phyloP scores from a whole-genome alignment of 192 early-diverging fungal species.

The Ambispora gerdemannii region DNA sequence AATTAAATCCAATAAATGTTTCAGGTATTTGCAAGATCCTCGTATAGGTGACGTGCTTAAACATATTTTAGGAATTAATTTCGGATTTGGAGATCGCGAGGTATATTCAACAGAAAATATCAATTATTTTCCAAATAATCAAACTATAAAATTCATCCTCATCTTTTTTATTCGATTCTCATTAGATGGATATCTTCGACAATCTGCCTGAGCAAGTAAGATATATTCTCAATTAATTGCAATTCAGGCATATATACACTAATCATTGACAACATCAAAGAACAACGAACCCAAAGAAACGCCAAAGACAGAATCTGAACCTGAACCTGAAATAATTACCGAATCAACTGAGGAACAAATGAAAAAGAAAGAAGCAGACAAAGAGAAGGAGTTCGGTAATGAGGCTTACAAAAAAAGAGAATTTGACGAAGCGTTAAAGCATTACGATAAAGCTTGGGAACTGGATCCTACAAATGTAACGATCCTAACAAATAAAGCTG shows the following conservation, averaged over 20 bases:
- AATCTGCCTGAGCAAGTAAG: no score
- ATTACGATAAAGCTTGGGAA: conserved; percentile 90
- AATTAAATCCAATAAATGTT: background rate
- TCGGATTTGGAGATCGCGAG: conserved; percentile 45
- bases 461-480: conserved; percentile 87
- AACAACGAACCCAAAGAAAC: conserved; percentile 43
- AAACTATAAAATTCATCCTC: no score
- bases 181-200: no score
- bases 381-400: conserved; percentile 87
- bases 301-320: conserved; percentile 26
- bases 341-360: conserved; percentile 55
- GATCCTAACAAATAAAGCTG: conserved; percentile 94
- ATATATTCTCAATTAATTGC: no score
- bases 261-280: no score
- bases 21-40: conserved; percentile 62
- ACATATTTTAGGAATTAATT: conserved; percentile 71
- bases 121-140: no score
- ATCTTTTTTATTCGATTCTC: no score
- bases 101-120: conserved; percentile 39
- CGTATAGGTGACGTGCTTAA: conserved; percentile 77
- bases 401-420: conserved; percentile 87
- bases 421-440: conserved; percentile 83
- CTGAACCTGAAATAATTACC: conserved; percentile 35
- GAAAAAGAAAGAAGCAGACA: conserved; percentile 64
- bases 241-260: no score